Evolutionary conservation across 345 rosid species (phyloP).

Genomic region (Acer yangbiense): DNA sequence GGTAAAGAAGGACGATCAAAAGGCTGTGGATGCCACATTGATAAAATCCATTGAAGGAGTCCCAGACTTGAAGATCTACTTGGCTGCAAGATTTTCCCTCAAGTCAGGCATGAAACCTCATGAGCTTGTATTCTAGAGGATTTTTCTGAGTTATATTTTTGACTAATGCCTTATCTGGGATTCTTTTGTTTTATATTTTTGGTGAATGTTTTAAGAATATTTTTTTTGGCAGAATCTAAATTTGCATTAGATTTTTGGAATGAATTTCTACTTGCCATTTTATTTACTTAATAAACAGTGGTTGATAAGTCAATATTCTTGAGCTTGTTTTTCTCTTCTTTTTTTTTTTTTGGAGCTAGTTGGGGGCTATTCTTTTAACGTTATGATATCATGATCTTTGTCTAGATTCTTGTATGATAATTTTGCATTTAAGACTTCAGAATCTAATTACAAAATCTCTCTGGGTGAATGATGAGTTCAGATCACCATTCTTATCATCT

Average conservation of each 20-base stretch:
- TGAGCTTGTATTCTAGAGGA: slow-evolving; percentile 69
- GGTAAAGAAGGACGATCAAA: slow-evolving; percentile 84
- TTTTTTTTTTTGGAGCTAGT: background rate
- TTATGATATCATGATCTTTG: too few species aligned
- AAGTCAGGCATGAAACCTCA: slow-evolving; percentile 83
- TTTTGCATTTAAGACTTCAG: background rate
- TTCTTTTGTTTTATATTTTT: slow-evolving; percentile 9
- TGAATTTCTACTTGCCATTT: background rate
- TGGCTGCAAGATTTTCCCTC: slow-evolving; percentile 75
- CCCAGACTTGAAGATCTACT: slow-evolving; percentile 67
- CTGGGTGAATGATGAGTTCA: background rate
- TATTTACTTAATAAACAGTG: background rate
- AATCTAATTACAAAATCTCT: background rate
- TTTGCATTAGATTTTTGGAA: slow-evolving; percentile 3
- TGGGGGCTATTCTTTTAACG: background rate
- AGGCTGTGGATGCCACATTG: slow-evolving; percentile 58
- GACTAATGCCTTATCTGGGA: background rate
- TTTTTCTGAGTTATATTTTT: background rate
- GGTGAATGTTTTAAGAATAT: background rate
- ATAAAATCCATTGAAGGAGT: slow-evolving; percentile 68
- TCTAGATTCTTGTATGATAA: background rate
- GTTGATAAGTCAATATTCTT: background rate
- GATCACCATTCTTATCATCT: background rate
- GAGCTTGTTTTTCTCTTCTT: background rate
- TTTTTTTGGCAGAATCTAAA: background rate